Evolutionary conservation across 345 rosid species (phyloP).

Genomic region (Geranium rotundifolium): DNA sequence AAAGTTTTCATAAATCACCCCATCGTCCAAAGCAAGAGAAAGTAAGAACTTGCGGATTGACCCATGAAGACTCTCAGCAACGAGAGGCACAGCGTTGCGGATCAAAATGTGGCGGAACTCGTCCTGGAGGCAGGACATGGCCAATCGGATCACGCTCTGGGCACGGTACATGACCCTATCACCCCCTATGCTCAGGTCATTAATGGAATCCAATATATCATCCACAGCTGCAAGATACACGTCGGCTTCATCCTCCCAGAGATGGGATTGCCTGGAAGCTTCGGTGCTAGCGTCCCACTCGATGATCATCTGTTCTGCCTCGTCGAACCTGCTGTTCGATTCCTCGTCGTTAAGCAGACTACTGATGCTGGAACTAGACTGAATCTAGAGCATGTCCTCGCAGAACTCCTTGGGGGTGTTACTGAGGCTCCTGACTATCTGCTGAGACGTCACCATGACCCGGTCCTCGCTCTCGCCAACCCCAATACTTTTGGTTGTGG

Average conservation of each 20-base stretch:
- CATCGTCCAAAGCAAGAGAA: conserved; percentile 45
- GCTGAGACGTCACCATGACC: conserved; percentile 36
- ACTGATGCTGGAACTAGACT: conserved; percentile 31
- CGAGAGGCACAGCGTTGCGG: conserved; percentile 71
- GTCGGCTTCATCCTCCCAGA: conserved; percentile 60
- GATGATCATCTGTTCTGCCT: conserved; percentile 41
- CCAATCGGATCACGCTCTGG: conserved; percentile 70
- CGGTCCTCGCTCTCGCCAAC: not conserved
- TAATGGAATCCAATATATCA: conserved; percentile 50
- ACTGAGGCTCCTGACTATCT: conserved; percentile 40
- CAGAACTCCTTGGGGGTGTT: conserved; percentile 32
- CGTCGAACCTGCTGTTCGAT: conserved; percentile 22
- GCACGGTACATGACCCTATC: conserved; percentile 65
- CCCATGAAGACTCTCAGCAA: conserved; percentile 59
- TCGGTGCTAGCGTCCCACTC: conserved; percentile 27
- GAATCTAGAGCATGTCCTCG: conserved; percentile 32
- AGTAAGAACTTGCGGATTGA: conserved; percentile 69
- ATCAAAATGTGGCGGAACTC: conserved; percentile 77
- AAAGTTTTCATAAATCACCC: conserved; percentile 56
- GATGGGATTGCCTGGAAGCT: conserved; percentile 25
- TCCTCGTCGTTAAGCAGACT: conserved; percentile 18
- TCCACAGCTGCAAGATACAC: conserved; percentile 72
- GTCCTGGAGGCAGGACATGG: conserved; percentile 86
- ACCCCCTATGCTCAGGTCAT: conserved; percentile 32
- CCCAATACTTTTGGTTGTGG: not conserved